These are phyloP conservation scores for Phyllachora maydis DNA, from an alignment of 2,329 filamentous ascomycete genomes.

Conservation along the genomic window DNA sequence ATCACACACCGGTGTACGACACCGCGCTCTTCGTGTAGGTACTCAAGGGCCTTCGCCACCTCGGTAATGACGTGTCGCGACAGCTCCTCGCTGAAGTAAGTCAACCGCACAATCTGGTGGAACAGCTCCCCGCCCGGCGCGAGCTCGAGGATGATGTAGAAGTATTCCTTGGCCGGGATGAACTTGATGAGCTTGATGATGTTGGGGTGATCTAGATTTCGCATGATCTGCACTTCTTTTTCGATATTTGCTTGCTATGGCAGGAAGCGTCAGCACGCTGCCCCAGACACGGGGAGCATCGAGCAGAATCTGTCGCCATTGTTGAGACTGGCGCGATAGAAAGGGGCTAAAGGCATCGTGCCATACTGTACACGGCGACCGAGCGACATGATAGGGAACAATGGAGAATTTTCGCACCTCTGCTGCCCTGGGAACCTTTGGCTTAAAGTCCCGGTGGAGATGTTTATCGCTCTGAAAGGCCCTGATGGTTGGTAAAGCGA, in stretches of 20 bases:
- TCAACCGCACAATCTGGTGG: constrained; percentile 94
- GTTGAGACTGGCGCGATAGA: too few species aligned
- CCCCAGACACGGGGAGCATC: constrained; percentile 6
- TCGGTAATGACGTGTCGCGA: constrained; percentile 88
- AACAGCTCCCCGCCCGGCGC: constrained; percentile 93
- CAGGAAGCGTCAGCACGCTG: too few species aligned
- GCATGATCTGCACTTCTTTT: constrained; percentile 98
- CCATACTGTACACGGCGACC: constrained; percentile 8
- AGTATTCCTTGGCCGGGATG: constrained; percentile 82
- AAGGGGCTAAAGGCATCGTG: too few species aligned
- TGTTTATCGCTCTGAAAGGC: constrained; percentile 64
- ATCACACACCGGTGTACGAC: constrained; percentile 73
- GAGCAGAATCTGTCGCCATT: too few species aligned
- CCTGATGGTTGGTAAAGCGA: constrained; percentile 30
- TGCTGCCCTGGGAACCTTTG: constrained; percentile 77
- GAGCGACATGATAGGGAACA: constrained; percentile 12
- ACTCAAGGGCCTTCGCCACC: constrained; percentile 84
- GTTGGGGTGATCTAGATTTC: constrained; percentile 86
- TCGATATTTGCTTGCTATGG: constrained; percentile 96
- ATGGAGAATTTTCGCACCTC: constrained; percentile 58
- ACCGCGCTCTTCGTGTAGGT: constrained; percentile 83
- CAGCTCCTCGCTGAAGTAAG: constrained; percentile 93
- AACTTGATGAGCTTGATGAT: constrained; percentile 90
- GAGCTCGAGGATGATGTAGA: constrained; percentile 91
- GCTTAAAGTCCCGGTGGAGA: constrained; percentile 87